Percentiles rank a stretch among this genome's conserved stretches.
Conservation (phyloP, 306 rosid species). For the Prinsepia uniflora region DNA sequence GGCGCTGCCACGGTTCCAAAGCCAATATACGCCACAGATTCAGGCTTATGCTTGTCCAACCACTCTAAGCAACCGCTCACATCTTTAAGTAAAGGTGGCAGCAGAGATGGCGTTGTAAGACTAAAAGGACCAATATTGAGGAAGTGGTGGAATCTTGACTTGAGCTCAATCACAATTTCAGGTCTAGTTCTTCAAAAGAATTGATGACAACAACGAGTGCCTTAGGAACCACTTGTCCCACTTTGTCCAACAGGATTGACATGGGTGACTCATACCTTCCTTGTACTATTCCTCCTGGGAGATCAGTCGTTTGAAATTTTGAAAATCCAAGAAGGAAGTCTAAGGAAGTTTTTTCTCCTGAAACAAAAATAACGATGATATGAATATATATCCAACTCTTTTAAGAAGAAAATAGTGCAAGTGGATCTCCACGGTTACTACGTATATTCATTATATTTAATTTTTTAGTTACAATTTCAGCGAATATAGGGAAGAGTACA, state of each 20-base stretch:
- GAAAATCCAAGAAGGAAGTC: conserved; percentile 55
- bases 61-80: conserved; percentile 44
- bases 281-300: conserved; percentile 42
- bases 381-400: too few species aligned
- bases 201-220: conserved; percentile 60
- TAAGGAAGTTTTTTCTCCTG: conserved; percentile 30
- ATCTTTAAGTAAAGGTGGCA: conserved; percentile 25
- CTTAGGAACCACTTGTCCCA: conserved; percentile 52
- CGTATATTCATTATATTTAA: too few species aligned
- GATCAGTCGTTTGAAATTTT: conserved; percentile 30
- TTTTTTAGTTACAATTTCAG: too few species aligned
- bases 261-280: conserved; percentile 32
- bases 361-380: neutral
- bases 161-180: conserved; percentile 21
- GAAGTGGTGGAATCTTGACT: conserved; percentile 24
- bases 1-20: conserved; percentile 49
- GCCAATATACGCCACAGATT: conserved; percentile 55
- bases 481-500: too few species aligned
- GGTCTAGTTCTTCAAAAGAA: conserved; percentile 46
- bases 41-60: conserved; percentile 37
- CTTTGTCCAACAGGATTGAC: conserved; percentile 37
- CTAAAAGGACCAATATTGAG: conserved; percentile 63
- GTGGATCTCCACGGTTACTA: too few species aligned
- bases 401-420: too few species aligned
- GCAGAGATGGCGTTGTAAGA: conserved; percentile 17